Evolutionary conservation across 192 early-diverging fungal species (phyloP).

Genomic region (Coemansia sp.): DNA sequence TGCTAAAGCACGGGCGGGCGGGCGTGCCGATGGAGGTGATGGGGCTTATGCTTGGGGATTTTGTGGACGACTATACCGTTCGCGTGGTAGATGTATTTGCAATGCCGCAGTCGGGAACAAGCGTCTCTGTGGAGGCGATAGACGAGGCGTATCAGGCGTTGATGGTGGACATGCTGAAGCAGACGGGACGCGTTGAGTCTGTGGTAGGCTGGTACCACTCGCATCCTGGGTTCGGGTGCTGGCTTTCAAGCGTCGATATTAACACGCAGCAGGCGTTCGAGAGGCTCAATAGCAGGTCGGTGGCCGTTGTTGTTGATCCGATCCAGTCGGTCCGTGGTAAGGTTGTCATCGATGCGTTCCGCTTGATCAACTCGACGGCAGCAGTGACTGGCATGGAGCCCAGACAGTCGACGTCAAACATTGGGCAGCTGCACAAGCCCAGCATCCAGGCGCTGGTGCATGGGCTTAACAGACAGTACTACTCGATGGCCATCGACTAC

Average conservation of each 20-base stretch:
- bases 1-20: constrained; percentile 93
- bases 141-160: constrained; percentile 99
- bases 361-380: constrained; percentile 88
- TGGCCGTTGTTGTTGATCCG: constrained; percentile 98
- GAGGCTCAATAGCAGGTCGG: constrained; percentile 86
- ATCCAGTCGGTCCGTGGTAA: constrained; percentile 99
- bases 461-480: constrained; percentile 98
- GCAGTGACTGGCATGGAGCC: constrained; percentile 88
- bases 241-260: constrained; percentile 98
- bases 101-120: constrained; percentile 99
- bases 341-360: constrained; percentile 99
- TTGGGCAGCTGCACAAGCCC: constrained; percentile 97
- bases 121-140: constrained; percentile 98
- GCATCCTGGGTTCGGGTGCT: constrained; percentile 99
- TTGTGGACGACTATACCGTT: constrained; percentile 99
- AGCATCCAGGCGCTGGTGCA: constrained; percentile 97
- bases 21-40: constrained; percentile 99
- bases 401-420: constrained; percentile 96
- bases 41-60: constrained; percentile 99
- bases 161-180: constrained; percentile 99
- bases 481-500: constrained; percentile 99
- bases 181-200: constrained; percentile 97
- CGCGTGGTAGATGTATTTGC: constrained; percentile 99
- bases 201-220: constrained; percentile 99
- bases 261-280: constrained; percentile 99